These are phyloP conservation scores for Cetradonia linearis DNA, from an alignment of 495 filamentous ascomycete species.

Conservation along the genomic window DNA sequence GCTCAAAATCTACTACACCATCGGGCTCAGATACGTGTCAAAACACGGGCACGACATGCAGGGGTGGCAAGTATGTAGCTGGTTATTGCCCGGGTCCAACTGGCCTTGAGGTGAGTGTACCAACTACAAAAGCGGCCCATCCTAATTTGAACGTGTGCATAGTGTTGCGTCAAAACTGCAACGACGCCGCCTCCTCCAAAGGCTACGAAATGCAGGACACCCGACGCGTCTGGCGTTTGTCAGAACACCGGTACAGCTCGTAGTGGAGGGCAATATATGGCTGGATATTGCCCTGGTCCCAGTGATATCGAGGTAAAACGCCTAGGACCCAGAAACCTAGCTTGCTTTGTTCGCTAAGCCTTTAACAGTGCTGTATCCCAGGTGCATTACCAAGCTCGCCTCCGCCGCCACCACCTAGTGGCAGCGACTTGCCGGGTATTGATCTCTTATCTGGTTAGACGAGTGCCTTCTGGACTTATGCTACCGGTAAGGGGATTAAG, in stretches of 20 bases:
- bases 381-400: background rate
- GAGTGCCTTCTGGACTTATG: conserved; percentile 14
- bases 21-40: background rate
- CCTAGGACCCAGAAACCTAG: background rate
- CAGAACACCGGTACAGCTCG: background rate
- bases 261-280: background rate
- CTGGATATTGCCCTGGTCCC: background rate
- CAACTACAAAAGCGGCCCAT: too few relatives aligned
- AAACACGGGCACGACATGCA: background rate
- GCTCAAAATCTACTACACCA: background rate
- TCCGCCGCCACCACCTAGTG: background rate
- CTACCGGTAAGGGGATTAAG: conserved; percentile 10
- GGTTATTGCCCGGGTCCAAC: background rate
- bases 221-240: background rate
- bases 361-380: background rate
- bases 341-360: background rate
- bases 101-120: background rate
- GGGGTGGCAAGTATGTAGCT: background rate
- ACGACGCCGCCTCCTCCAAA: background rate
- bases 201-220: background rate
- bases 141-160: too few relatives aligned
- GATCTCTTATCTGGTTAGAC: conserved; percentile 10
- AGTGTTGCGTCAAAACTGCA: conserved; percentile 3
- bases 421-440: conserved; percentile 5
- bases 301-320: background rate